Evolutionary conservation across 768 basidiomycete genomes (phyloP), one percentile per base, ranked within the genome.

Genomic region (Russula vinacea): DNA sequence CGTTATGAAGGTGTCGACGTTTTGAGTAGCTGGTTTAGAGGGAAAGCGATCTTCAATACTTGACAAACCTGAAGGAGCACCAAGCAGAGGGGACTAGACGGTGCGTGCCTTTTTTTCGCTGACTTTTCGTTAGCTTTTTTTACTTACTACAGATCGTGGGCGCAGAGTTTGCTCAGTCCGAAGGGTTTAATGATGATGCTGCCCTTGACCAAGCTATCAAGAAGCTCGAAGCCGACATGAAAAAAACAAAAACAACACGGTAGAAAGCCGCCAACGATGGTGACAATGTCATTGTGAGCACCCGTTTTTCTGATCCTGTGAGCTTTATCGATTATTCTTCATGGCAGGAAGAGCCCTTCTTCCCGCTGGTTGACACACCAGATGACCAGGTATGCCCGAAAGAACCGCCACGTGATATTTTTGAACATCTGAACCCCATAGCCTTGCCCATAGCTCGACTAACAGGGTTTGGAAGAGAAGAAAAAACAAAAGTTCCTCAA

Each of bases 401-500:
- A 42, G 29, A 22, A 1, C 37, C 35, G 50, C 39, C 44, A 59
- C 33, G 7, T 17, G 32, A 40, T 29, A 1, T 50, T 29, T 2
- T 2, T 29, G 13, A 26, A 22, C 44, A 17, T 11, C 11, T 40
- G 5, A 47, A 44, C 50, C 47, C 44, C 24, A 9, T n/a, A n/a
- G n/a, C n/a, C n/a, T n/a, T n/a, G n/a, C n/a, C n/a, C n/a, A n/a
- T 63, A 92, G 89, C 81, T 94, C 9, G 91, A 92, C 69, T 94
- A 98, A 71, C 94, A 96, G 45, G 82, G 86, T 29, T 73, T 98
- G 40, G 97, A 92, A 73, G 97, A 99, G 75, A 99, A 98, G 78
- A 87, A 87, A 71, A 91, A 89, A 71, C 97, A 99, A 73, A 89
- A 86, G 68, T 80, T 98, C 37, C 78, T 95, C 78, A 98, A 97